Percentiles rank a stretch among this genome's conserved stretches.
phyloP scores from a whole-genome alignment of 1,284 basidiomycete genomes.

The Fomitiporia mediterranea region DNA sequence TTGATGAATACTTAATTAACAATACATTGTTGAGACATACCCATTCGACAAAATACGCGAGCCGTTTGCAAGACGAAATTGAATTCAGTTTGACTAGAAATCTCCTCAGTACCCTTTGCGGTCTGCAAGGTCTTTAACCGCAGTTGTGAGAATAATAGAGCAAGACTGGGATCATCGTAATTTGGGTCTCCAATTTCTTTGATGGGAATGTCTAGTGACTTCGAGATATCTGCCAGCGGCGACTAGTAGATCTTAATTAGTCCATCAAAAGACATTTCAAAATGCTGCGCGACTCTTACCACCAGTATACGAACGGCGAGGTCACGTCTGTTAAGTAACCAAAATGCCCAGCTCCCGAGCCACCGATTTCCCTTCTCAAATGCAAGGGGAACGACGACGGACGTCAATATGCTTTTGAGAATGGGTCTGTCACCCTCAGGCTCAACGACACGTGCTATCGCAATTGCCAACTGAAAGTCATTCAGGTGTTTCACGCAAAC shows the following conservation, averaged over 20 bases:
- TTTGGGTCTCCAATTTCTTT: conserved; percentile 75
- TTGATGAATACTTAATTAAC: conserved; percentile 12
- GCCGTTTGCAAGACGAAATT: conserved; percentile 93
- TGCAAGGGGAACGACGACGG: conserved; percentile 77
- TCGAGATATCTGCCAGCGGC: conserved; percentile 68
- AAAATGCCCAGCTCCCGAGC: conserved; percentile 97
- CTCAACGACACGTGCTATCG: conserved; percentile 81
- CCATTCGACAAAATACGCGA: conserved; percentile 89
- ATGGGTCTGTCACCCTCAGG: conserved; percentile 79
- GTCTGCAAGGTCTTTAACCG: conserved; percentile 87
- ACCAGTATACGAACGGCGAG: conserved; percentile 80
- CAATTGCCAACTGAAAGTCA: conserved; percentile 89
- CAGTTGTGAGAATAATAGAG: conserved; percentile 86
- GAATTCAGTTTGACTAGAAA: conserved; percentile 82
- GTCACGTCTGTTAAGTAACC: conserved; percentile 82
- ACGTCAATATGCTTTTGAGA: conserved; percentile 63
- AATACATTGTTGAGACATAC: conserved; percentile 40
- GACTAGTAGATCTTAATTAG: conserved; percentile 43
- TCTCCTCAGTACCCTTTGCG: conserved; percentile 86
- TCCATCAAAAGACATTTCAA: background rate
- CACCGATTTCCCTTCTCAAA: conserved; percentile 87
- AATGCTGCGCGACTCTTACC: conserved; percentile 39
- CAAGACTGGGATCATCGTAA: conserved; percentile 89
- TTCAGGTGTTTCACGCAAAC: conserved; percentile 86
- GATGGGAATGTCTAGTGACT: conserved; percentile 48